These are phyloP conservation scores for Cutaneotrichosporon dermatis DNA, from an alignment of 1,284 basidiomycete species.

Conservation along the genomic window DNA sequence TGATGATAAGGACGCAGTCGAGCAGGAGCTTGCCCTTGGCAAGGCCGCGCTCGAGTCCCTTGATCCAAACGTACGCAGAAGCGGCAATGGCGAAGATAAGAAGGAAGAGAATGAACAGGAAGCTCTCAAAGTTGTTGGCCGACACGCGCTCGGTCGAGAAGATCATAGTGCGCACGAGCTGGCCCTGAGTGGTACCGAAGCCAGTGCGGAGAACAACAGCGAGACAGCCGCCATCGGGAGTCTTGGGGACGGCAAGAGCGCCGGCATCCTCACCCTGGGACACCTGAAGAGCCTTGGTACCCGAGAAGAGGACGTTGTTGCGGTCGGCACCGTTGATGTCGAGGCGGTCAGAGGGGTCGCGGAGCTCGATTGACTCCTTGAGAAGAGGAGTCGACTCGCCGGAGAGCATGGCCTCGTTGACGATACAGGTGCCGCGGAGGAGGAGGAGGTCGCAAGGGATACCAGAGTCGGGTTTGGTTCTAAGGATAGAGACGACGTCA, in stretches of 20 bases:
- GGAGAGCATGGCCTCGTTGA: constrained; percentile 96
- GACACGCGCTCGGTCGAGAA: constrained; percentile 94
- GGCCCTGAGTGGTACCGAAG: constrained; percentile 92
- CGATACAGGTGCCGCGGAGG: constrained; percentile 81
- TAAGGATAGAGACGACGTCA: constrained; percentile 76
- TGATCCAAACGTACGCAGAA: constrained; percentile 92
- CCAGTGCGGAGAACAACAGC: constrained; percentile 90
- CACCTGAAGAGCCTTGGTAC: constrained; percentile 89
- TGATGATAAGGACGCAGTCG: constrained; percentile 90
- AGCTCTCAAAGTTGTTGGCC: constrained; percentile 87
- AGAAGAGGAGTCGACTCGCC: constrained; percentile 92
- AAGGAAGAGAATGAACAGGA: constrained; percentile 93
- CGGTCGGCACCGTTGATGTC: constrained; percentile 81
- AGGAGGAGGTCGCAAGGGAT: constrained; percentile 87
- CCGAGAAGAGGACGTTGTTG: constrained; percentile 84
- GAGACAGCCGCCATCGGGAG: constrained; percentile 83
- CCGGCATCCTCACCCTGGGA: constrained; percentile 50
- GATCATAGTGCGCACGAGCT: constrained; percentile 94
- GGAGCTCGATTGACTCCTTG: constrained; percentile 83
- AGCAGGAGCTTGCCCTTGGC: constrained; percentile 89
- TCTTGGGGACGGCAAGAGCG: constrained; percentile 35
- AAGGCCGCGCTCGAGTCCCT: constrained; percentile 83
- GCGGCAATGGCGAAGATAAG: constrained; percentile 94
- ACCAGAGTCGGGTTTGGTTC: constrained; percentile 74
- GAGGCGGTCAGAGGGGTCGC: constrained; percentile 68